These are phyloP conservation scores for Pythium apleroticum DNA, from an alignment of 352 stramenopile species.

Conservation along the genomic window DNA sequence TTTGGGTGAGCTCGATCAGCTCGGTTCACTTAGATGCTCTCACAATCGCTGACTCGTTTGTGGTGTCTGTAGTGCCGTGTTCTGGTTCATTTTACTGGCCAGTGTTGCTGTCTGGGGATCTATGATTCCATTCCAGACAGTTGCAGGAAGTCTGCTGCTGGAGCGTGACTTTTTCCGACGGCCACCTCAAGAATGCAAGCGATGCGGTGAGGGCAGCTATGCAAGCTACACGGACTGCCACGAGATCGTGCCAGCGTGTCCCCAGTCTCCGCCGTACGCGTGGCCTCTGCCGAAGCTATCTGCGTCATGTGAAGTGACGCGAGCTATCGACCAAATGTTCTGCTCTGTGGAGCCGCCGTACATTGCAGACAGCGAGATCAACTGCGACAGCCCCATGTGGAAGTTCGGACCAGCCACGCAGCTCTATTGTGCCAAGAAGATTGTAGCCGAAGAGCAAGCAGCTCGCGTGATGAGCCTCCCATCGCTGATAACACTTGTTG, in stretches of 20 bases:
- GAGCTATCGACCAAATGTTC: conserved; percentile 34
- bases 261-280: conserved; percentile 34
- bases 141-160: conserved; percentile 72
- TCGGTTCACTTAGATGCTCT: neutral
- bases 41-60: neutral
- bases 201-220: conserved; percentile 42
- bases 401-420: conserved; percentile 35
- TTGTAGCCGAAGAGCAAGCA: conserved; percentile 39
- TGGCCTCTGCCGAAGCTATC: conserved; percentile 45
- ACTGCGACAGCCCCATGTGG: conserved; percentile 44
- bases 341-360: conserved; percentile 37
- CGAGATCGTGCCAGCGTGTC: conserved; percentile 37
- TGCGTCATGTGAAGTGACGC: conserved; percentile 34
- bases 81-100: conserved; percentile 70
- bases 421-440: conserved; percentile 43
- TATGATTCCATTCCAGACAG: conserved; percentile 85
- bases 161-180: conserved; percentile 63
- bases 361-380: conserved; percentile 45
- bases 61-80: conserved; percentile 31
- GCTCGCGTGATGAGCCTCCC: conserved; percentile 74
- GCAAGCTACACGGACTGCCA: conserved; percentile 46
- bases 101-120: conserved; percentile 81
- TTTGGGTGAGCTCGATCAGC: conserved; percentile 30
- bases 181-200: conserved; percentile 31
- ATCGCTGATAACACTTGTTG: conserved; percentile 69